Conservation (phyloP, 192 early-diverging fungal species). For the Linnemannia schmuckeri region DNA sequence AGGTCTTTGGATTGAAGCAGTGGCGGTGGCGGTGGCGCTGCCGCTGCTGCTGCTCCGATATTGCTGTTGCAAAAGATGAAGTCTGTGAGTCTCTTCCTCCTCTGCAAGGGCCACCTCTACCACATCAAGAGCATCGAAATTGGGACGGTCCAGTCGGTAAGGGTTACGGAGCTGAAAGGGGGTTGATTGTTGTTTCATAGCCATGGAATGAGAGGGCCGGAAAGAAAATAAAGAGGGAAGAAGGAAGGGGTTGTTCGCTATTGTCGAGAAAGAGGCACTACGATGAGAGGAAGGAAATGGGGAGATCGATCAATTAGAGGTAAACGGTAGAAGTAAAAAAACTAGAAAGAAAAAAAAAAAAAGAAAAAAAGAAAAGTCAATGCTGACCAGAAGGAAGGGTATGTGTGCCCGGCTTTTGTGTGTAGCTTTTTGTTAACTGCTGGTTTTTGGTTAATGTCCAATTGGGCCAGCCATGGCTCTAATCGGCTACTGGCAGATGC, state of each 20-base stretch:
- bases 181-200: slow-evolving; percentile 24
- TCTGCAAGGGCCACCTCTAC: slow-evolving; percentile 26
- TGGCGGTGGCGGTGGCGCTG: neutral
- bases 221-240: neutral
- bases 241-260: neutral
- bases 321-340: neutral
- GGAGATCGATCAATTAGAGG: neutral
- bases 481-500: slow-evolving; percentile 14
- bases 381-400: neutral
- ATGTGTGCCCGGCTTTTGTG: neutral
- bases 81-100: slow-evolving; percentile 6
- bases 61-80: slow-evolving; percentile 6
- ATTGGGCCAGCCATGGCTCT: slow-evolving; percentile 31
- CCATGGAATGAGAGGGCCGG: slow-evolving; percentile 1
- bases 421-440: neutral
- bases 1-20: neutral
- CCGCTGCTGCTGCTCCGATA: neutral
- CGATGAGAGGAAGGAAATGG: neutral
- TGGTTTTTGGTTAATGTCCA: slow-evolving; percentile 16
- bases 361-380: neutral
- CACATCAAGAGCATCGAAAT: slow-evolving; percentile 28
- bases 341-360: neutral
- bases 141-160: slow-evolving; percentile 45
- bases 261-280: neutral
- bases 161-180: slow-evolving; percentile 51